Evolutionary conservation across 805 yeast species (phyloP), one percentile per base, ranked within the genome.

Genomic region (Tetrapisispora iriomotensis): DNA sequence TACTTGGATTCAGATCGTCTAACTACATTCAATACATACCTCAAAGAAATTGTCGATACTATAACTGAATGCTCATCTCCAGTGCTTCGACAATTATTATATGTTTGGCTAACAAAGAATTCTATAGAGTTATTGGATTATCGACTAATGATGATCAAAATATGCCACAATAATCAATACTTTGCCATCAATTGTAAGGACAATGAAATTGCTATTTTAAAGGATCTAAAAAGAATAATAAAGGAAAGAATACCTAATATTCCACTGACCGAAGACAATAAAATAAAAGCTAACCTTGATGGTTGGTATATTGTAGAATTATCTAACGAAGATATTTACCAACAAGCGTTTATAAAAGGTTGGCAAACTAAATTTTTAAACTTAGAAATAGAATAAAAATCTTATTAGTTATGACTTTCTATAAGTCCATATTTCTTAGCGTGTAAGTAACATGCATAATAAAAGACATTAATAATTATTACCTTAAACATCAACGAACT

Each of bases 231-330:
- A 24, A 22, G 14, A 12, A 15, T 39, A 7, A n/a, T 41, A 7
- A 15, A 8, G 4, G 22, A 29, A 14, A 41, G 14, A 9, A 30
- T 37, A 18, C 30, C 35, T 2, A 17, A 31, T 5, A 13, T 37
- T 8, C 17, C 24, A 13, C 8, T 15, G 12, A 21, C 19, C 3
- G 9, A 19, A 7, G 8, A 7, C 7, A 30, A 29, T 19, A 37
- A 18, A 15, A 15, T 48, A 8, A 45, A 38, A 18, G 43, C 48
- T 1, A 41, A 43, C 9, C 17, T 49, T 8, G 50, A 44, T 25
- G 50, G 50, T 17, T 47, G 51, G 51, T 47, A 49, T 30, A 48
- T 47, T 19, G 45, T 49, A 6, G 41, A 44, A 27, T 24, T 49
- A 13, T 33, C 49, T 4, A 39, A 41, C 23, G 50, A 46, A 20